A percentile compares a stretch with the other conserved stretches of the same genome.
These are phyloP conservation scores for Trypanosoma lewisi DNA, from an alignment of 208 protist species.

Conservation along the genomic window DNA sequence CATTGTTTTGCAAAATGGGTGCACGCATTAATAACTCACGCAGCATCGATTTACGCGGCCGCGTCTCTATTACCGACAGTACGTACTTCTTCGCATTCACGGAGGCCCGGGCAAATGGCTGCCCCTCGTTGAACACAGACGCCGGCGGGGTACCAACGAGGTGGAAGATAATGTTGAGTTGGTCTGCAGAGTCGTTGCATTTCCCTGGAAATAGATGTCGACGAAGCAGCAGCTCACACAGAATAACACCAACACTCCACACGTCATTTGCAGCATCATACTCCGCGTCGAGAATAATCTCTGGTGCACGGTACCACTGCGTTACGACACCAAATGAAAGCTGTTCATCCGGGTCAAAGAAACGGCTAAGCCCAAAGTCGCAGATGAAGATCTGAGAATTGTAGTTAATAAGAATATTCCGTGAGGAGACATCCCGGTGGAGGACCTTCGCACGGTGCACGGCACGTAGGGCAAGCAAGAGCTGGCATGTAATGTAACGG, in stretches of 20 bases:
- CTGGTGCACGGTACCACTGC: constrained; percentile 91
- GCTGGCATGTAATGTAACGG: constrained; percentile 84
- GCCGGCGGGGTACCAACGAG: constrained; percentile 93
- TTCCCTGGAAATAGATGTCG: constrained; percentile 91
- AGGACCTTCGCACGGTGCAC: constrained; percentile 80
- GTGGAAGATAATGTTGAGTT: constrained; percentile 91
- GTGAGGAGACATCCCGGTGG: constrained; percentile 87
- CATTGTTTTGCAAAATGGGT: constrained; percentile 49
- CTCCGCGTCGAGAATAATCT: constrained; percentile 89
- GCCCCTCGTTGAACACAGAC: constrained; percentile 65
- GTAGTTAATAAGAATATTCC: constrained; percentile 89
- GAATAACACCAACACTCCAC: constrained; percentile 89
- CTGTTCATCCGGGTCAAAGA: constrained; percentile 92
- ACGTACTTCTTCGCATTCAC: constrained; percentile 85
- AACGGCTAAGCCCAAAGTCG: constrained; percentile 91
- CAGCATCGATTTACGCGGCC: constrained; percentile 53
- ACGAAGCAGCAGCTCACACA: constrained; percentile 90
- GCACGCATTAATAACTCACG: constrained; percentile 48
- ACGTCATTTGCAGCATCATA: constrained; percentile 86
- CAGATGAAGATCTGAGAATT: constrained; percentile 88
- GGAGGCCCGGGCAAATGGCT: constrained; percentile 86
- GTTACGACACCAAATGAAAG: constrained; percentile 90
- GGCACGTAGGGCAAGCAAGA: constrained; percentile 87
- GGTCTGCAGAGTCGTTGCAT: constrained; percentile 92
- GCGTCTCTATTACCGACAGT: constrained; percentile 59